phyloP scores from a whole-genome alignment of 768 basidiomycete genomes.

The Tylopilus vinaceipallidus region DNA sequence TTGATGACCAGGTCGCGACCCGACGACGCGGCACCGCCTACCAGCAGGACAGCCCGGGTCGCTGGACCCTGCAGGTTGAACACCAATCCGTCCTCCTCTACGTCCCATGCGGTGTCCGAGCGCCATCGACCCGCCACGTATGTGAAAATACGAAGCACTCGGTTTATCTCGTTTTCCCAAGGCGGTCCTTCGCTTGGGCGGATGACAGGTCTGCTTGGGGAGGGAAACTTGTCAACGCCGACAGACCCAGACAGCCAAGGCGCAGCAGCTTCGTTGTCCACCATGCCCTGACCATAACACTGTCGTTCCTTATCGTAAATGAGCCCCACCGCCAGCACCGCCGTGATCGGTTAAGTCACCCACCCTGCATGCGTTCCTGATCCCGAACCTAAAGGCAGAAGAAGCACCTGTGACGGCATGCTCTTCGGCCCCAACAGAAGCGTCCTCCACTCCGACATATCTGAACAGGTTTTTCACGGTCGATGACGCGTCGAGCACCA shows the following conservation, averaged over 20 bases:
- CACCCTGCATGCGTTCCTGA: slow-evolving; percentile 30
- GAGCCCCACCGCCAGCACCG: slow-evolving; percentile 14
- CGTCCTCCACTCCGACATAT: slow-evolving; percentile 9
- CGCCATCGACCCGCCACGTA: slow-evolving; percentile 22
- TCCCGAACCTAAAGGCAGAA: slow-evolving; percentile 7
- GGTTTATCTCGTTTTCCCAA: slow-evolving; percentile 14
- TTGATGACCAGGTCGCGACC: slow-evolving; percentile 39
- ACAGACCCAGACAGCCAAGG: slow-evolving; percentile 3
- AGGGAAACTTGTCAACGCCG: slow-evolving; percentile 1
- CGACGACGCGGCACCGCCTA: slow-evolving; percentile 14
- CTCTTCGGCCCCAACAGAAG: slow-evolving; percentile 1
- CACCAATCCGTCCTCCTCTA: slow-evolving; percentile 21
- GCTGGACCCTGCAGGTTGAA: slow-evolving; percentile 26
- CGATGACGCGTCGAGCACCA: slow-evolving; percentile 27
- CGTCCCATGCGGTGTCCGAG: slow-evolving; percentile 28
- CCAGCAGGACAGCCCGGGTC: slow-evolving; percentile 9
- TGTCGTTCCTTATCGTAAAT: slow-evolving; percentile 25
- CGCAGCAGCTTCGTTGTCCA: slow-evolving; percentile 7
- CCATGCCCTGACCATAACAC: slow-evolving; percentile 18
- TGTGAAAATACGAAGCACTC: slow-evolving; percentile 19
- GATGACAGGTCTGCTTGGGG: neutral
- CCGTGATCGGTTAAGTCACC: slow-evolving; percentile 22
- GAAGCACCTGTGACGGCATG: slow-evolving; percentile 19
- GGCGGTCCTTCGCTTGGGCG: slow-evolving; percentile 7
- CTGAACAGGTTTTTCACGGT: slow-evolving; percentile 12